Base-by-base conservation (phyloP, 352 stramenopile species). In the Phytophthora rubi region DNA sequence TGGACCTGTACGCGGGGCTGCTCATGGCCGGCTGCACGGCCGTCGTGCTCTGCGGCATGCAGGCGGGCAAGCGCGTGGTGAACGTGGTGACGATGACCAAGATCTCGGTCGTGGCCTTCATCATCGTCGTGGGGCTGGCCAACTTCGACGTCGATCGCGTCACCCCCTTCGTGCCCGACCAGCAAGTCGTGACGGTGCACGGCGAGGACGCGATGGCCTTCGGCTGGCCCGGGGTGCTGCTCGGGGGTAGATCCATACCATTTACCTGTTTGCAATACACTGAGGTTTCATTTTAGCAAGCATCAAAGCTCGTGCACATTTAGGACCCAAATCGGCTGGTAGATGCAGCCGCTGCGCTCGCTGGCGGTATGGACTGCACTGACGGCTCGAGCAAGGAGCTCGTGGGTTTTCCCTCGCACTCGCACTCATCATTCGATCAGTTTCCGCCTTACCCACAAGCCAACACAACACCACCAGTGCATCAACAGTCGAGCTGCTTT, bases 1-100 rank as follows among this genome's bases (percentile, higher is more conserved):
- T 93, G 47, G 81, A 95, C 47, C 28, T 96, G 10, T 93, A 92
- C 59, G 90, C 84, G 1, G 93, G 82, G 0, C 61, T 98, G 10
- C 71, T 98, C 33, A 95, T 95, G 65, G 72, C 83, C 5, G 32
- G 61, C 0, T 92, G 75, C 37, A 91, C 92, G 0, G 47, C 70
- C 6, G 63, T 98, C 32, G 79, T 98, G 10, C 77, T 97, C 7
- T 80, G 70, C 42, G 94, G 94, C 21, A 92, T 98, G 64, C 91
- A 96, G 42, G 89, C 92, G 10, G 92, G 90, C 18, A 98, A 97
- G 77, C 23, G 82, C 23, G 80, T 98, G 2, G 89, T 97, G 6
- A 97, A 98, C 65, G 76, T 94, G 44, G 87, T 98, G 47, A 98
- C 93, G 3, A 90, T 95, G 79, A 91, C 90, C 23, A 97, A 97